phyloP scores from a whole-genome alignment of 805 yeast genomes.

The Yarrowia porcina region DNA sequence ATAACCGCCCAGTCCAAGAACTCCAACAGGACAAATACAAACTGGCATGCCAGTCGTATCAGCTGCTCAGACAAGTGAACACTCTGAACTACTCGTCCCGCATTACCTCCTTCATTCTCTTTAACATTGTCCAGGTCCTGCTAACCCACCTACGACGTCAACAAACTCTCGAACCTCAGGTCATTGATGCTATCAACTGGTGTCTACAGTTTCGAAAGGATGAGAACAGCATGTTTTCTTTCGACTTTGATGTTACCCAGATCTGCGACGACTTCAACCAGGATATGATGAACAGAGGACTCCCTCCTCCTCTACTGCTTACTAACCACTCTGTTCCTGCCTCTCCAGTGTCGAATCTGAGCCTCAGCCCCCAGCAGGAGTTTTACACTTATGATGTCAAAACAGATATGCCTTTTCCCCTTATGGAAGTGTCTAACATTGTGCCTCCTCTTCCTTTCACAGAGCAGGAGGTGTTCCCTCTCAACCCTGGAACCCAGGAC shows the following conservation, averaged over 20 bases:
- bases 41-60: slow-evolving; percentile 15
- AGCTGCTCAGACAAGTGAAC: neutral
- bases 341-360: neutral
- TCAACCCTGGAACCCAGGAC: neutral
- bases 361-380: slow-evolving; percentile 7
- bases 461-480: slow-evolving; percentile 1
- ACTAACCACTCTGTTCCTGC: neutral
- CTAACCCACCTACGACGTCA: neutral
- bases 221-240: slow-evolving; percentile 3
- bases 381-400: slow-evolving; percentile 9
- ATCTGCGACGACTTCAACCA: slow-evolving; percentile 21
- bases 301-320: neutral
- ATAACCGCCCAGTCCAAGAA: neutral
- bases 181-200: slow-evolving; percentile 13
- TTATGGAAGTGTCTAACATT: neutral
- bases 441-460: neutral
- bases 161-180: neutral
- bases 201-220: slow-evolving; percentile 4
- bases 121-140: slow-evolving; percentile 6
- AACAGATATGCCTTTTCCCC: neutral
- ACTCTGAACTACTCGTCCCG: neutral
- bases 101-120: slow-evolving; percentile 6
- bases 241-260: slow-evolving; percentile 9
- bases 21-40: slow-evolving; percentile 1
- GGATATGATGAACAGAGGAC: neutral